Conservation (phyloP, 192 early-diverging fungal species). For the Pecoramyces ruminantium region DNA sequence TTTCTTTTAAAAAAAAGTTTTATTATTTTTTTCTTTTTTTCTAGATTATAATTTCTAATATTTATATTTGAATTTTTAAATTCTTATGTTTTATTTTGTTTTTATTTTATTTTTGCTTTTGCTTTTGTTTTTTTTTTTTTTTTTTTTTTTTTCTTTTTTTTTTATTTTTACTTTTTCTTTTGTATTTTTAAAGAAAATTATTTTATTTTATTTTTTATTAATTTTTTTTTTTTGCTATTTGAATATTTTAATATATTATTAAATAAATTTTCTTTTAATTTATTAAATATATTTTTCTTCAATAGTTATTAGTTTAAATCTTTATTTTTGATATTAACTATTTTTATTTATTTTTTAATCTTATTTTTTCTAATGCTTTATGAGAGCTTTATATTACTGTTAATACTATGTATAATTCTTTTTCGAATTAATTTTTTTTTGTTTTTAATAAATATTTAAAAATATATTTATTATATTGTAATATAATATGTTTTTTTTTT, state of each 20-base stretch:
- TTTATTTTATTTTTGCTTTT: not conserved
- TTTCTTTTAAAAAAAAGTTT: too few species aligned
- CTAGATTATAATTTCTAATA: too few species aligned
- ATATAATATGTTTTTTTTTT: too few species aligned
- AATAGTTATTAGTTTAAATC: not conserved
- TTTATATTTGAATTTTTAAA: too few species aligned
- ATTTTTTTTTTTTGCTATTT: not conserved
- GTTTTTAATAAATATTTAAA: too few species aligned
- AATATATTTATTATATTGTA: too few species aligned
- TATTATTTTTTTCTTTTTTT: too few species aligned
- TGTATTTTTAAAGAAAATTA: not conserved
- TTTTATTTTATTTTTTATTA: not conserved
- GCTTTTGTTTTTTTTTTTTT: not conserved
- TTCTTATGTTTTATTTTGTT: not conserved
- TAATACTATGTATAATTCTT: too few species aligned
- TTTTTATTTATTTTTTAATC: not conserved
- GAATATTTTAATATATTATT: not conserved
- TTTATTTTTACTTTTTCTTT: too few species aligned
- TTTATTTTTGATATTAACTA: not conserved
- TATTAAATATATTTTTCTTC: not conserved
- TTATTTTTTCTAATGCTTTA: not conserved
- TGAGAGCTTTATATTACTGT: too few species aligned
- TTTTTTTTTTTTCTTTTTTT: too few species aligned
- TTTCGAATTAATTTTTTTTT: too few species aligned
- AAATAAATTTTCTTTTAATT: not conserved